Evolutionary conservation across 495 filamentous ascomycete species (phyloP).

Genomic region (Ramalina intermedia): DNA sequence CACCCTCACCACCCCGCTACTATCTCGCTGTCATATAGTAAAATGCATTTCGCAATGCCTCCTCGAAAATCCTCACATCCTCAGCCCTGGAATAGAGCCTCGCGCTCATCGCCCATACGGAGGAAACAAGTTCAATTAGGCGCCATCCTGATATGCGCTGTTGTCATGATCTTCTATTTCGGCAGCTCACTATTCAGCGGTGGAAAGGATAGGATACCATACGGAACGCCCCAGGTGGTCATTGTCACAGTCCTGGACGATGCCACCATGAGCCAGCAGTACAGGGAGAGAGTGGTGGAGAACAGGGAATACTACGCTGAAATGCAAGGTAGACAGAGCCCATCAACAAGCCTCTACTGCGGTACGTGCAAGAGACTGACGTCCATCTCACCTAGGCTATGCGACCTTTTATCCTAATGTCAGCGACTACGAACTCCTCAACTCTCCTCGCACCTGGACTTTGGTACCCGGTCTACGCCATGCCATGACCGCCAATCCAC

Average conservation of each 20-base stretch:
- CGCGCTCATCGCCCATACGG: conserved; percentile 46
- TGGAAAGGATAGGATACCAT: conserved; percentile 28
- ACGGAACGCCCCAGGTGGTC: conserved; percentile 68
- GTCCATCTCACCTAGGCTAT: conserved; percentile 47
- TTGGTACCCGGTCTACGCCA: conserved; percentile 77
- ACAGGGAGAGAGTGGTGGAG: conserved; percentile 55
- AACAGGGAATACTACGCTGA: conserved; percentile 79
- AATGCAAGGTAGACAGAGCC: conserved; percentile 56
- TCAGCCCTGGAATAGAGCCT: conserved; percentile 44
- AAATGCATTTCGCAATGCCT: conserved; percentile 86
- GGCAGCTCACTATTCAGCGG: conserved; percentile 34
- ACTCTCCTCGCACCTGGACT: conserved; percentile 58
- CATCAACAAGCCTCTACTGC: neutral
- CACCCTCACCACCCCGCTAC: neutral
- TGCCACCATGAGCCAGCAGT: conserved; percentile 40
- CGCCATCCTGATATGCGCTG: conserved; percentile 38
- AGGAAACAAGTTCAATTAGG: conserved; percentile 51
- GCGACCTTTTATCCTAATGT: conserved; percentile 64
- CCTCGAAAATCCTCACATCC: conserved; percentile 66
- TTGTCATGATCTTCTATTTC: conserved; percentile 49
- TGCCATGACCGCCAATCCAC: conserved; percentile 64
- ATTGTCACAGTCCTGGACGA: conserved; percentile 75
- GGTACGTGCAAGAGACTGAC: neutral
- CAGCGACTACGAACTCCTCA: conserved; percentile 61
- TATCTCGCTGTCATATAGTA: neutral